Evolutionary conservation across 345 rosid species (phyloP), one percentile per base, ranked within the genome.

Genomic region (Iberis pinnata): DNA sequence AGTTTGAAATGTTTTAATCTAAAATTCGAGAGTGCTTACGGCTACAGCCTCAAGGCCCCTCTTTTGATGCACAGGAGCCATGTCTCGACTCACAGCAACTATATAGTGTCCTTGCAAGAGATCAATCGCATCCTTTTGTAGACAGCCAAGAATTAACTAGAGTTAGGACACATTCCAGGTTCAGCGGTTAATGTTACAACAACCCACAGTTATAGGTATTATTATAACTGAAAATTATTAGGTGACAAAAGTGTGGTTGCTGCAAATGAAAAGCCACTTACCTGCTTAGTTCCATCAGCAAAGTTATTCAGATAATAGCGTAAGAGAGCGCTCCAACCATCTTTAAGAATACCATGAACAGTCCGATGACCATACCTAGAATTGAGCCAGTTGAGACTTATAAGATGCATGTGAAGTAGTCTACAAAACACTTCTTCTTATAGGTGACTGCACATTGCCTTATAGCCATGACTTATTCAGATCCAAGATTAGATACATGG

Each of bases 271-370:
- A 26, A 29, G 33, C 9, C 31, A 59, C 51, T 27, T 42, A 83
- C 97, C 93, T 88, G 96, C 71, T 73, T 92, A 45, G 77, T 85
- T 72, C 98, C 98, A 65, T 92, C 96, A 15, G 65, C 61, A 65
- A 92, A 92, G 71, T 92, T 92, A 64, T 92, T 92, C 58, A 92
- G 78, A 67, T 92, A 92, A 69, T 92, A 92, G 64, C 98, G 98
- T 29, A 56, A 68, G 25, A 92, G 87, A 58, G 98, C 73, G 61
- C 81, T 85, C 69, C 61, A 57, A 22, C 89, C 84, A 52, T 92
- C 98, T 1, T 92, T 83, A 52, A 77, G 40, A 49, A 88, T 78
- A 29, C 98, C 98, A 64, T 83, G 88, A 56, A 73, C 47, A 13
- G 96, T 85, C 56, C 96, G 78, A 70, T 80, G 75, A 57, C 98